phyloP scores from a whole-genome alignment of 345 rosid species.

The Gossypium herbaceum region DNA sequence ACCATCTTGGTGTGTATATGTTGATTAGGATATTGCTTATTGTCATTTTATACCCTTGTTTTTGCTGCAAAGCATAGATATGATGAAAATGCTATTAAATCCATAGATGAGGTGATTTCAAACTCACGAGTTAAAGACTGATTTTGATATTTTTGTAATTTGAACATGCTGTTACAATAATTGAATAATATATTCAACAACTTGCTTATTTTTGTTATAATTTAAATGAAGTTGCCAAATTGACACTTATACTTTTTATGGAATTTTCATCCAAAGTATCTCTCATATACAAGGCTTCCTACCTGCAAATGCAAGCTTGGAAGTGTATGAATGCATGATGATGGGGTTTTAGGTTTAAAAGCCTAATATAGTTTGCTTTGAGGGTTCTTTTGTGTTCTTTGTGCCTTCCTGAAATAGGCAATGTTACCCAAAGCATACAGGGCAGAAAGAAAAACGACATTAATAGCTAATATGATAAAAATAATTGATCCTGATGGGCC shows the following conservation, averaged over 20 bases:
- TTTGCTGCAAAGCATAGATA: conserved; percentile 18
- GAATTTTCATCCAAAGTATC: not conserved
- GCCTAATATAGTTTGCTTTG: not conserved
- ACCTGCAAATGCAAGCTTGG: not conserved
- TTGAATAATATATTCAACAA: not conserved
- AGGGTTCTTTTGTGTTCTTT: no score
- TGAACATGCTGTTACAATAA: not conserved
- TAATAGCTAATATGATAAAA: not conserved
- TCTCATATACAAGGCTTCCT: not conserved
- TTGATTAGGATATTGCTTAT: conserved; percentile 32
- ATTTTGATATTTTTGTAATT: not conserved
- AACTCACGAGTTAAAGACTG: not conserved
- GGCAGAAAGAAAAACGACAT: not conserved
- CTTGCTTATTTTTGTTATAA: no score
- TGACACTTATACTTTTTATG: not conserved
- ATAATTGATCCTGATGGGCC: conserved; percentile 3
- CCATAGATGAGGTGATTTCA: not conserved
- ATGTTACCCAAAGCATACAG: not conserved
- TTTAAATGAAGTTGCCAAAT: not conserved
- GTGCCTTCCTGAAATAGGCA: not conserved
- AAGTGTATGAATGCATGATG: not conserved
- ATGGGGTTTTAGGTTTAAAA: not conserved
- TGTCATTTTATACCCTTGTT: conserved; percentile 21
- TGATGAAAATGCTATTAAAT: not conserved
- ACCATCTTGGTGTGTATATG: conserved; percentile 11